Evolutionary conservation across 1,284 basidiomycete species (phyloP), one percentile per base, ranked within the genome.

Genomic region (Marasmius tenuissimus): DNA sequence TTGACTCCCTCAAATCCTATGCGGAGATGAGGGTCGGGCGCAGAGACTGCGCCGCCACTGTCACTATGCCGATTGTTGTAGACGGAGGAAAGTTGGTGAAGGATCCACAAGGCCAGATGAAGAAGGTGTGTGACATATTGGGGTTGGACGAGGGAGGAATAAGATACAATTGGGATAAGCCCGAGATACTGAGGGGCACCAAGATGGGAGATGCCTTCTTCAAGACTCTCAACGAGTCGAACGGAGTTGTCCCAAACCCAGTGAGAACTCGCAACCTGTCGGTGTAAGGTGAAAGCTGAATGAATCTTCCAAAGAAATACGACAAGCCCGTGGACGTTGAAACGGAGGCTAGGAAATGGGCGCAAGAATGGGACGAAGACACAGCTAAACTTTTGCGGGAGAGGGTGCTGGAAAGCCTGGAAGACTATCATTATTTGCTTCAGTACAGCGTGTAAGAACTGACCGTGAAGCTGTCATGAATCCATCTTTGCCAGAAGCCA

Each of bases 61-160:
- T 8, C 45, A 56, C 61, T 16, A 58, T 61, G 33, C 56, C 58
- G 34, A 18, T 61, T 16, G 61, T 58, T 27, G 61, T 61, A 27
- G n/a, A n/a, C n/a, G n/a, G n/a, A n/a, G n/a, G n/a, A n/a, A n/a
- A n/a, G n/a, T n/a, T n/a, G n/a, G n/a, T n/a, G n/a, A n/a, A n/a
- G n/a, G n/a, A n/a, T n/a, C n/a, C n/a, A n/a, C n/a, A n/a, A n/a
- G n/a, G n/a, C n/a, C n/a, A n/a, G n/a, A n/a, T n/a, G n/a, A n/a
- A n/a, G n/a, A n/a, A n/a, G n/a, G n/a, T n/a, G n/a, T 61, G 61
- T 22, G 50, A 50, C 10, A 22, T 40, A 27, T 39, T 58, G 10
- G 48, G 34, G 9, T 18, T 61, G n/a, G 57, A 61, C 14, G 56
- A 47, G 27, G 27, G 55, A 5, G 20, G 39, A 18, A 58, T 61